phyloP scores from a whole-genome alignment of 495 filamentous ascomycete species.

The Rusavskia elegans region DNA sequence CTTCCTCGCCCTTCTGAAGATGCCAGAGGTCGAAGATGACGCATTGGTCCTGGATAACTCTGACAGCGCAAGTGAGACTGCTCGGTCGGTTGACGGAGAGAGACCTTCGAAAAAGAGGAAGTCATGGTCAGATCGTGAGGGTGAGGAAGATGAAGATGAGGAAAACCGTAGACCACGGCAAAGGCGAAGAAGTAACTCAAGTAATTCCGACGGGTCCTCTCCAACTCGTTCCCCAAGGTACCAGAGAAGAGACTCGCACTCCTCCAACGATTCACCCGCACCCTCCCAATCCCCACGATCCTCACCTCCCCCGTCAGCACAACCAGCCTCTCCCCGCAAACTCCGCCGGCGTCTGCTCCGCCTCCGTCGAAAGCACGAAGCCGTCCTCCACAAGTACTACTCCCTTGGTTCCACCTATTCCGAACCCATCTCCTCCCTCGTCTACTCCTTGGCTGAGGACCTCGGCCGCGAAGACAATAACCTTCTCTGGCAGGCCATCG shows the following conservation, averaged over 20 bases:
- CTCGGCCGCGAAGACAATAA: conserved; percentile 95
- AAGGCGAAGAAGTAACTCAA: conserved; percentile 69
- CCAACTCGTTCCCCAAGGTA: neutral
- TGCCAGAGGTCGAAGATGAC: conserved; percentile 77
- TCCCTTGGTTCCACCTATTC: conserved; percentile 75
- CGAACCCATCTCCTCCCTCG: conserved; percentile 81
- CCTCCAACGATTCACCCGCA: conserved; percentile 24
- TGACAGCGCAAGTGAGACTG: conserved; percentile 21
- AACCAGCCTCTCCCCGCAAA: conserved; percentile 45
- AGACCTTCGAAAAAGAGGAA: conserved; percentile 54
- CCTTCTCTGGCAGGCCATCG: conserved; percentile 83
- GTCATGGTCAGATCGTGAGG: conserved; percentile 61
- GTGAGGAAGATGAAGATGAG: conserved; percentile 49
- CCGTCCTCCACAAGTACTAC: conserved; percentile 63
- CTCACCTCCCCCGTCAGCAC: conserved; percentile 39
- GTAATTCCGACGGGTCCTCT: conserved; percentile 30
- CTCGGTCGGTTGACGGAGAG: conserved; percentile 13
- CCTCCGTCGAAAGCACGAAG: conserved; percentile 61
- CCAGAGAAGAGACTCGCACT: neutral
- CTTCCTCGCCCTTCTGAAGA: conserved; percentile 64
- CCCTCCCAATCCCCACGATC: conserved; percentile 36
- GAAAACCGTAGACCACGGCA: conserved; percentile 57
- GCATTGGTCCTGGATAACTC: conserved; percentile 34
- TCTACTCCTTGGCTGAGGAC: conserved; percentile 90
- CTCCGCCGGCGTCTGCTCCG: conserved; percentile 58